Evolutionary conservation across 495 filamentous ascomycete genomes (phyloP).

Genomic region (Aspergillus asperescens): DNA sequence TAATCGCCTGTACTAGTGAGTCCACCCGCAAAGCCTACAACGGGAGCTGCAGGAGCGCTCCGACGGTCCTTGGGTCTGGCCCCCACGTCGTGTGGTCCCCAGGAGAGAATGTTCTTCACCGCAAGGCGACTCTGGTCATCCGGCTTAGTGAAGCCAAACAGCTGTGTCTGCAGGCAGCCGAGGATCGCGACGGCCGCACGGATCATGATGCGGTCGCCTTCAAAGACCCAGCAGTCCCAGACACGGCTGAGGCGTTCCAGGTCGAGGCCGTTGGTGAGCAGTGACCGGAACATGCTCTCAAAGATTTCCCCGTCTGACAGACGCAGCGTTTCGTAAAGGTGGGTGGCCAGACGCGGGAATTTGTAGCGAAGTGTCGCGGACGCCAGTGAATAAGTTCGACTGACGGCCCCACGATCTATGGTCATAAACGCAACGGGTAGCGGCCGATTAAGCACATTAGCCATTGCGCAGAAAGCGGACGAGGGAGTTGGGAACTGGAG

Average conservation of each 20-base stretch:
- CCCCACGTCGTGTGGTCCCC: constrained; percentile 40
- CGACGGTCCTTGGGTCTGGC: constrained; percentile 37
- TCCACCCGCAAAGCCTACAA: constrained; percentile 39
- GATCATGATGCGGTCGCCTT: constrained; percentile 78
- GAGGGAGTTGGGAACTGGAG: constrained; percentile 69
- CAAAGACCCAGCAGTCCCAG: constrained; percentile 94
- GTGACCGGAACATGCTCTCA: constrained; percentile 53
- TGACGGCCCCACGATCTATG: constrained; percentile 64
- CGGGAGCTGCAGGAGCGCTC: constrained; percentile 32
- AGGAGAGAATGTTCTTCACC: constrained; percentile 46
- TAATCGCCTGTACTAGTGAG: constrained; percentile 38
- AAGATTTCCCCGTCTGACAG: constrained; percentile 47
- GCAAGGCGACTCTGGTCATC: constrained; percentile 34
- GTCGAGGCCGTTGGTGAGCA: constrained; percentile 53
- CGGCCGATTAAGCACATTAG: constrained; percentile 84
- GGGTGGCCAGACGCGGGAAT: constrained; percentile 60
- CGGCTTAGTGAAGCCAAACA: constrained; percentile 53
- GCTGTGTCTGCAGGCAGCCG: constrained; percentile 53
- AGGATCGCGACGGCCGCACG: constrained; percentile 72
- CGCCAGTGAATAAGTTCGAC: constrained; percentile 65
- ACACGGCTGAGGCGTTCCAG: constrained; percentile 73
- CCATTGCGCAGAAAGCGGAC: constrained; percentile 74
- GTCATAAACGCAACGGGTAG: constrained; percentile 84
- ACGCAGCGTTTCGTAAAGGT: constrained; percentile 52
- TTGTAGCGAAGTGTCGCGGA: constrained; percentile 68